Conservation (phyloP, 1,284 basidiomycete species). For the Microbotryum lychnidis-dioicae region DNA sequence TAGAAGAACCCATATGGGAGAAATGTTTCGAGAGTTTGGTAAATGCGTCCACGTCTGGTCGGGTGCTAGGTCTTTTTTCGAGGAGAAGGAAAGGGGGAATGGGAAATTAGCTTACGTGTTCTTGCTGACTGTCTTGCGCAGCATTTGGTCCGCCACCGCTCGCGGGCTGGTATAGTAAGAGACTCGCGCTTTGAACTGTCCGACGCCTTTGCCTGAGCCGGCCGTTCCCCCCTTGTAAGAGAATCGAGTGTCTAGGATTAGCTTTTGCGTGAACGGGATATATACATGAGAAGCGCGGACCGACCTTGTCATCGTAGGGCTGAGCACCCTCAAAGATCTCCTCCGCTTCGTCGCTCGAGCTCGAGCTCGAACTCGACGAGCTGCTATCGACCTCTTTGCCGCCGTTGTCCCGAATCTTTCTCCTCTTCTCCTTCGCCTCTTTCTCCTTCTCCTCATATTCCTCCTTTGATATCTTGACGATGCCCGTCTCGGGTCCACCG, state of each 20-base stretch:
- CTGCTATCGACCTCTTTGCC: slow-evolving; percentile 14
- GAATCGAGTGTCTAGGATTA: neutral
- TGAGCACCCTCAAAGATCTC: slow-evolving; percentile 12
- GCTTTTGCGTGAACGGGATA: neutral
- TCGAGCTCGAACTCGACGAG: slow-evolving; percentile 18
- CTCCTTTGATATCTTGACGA: slow-evolving; percentile 35
- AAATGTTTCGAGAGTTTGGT: slow-evolving; percentile 7
- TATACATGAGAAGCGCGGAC: neutral
- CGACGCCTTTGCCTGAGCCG: slow-evolving; percentile 22
- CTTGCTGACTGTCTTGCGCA: slow-evolving; percentile 54
- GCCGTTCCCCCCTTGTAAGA: slow-evolving; percentile 22
- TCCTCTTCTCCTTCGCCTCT: slow-evolving; percentile 16
- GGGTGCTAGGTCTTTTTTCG: no score
- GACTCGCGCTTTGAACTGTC: slow-evolving; percentile 35
- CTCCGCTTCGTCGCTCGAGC: slow-evolving; percentile 10
- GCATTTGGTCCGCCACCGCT: slow-evolving; percentile 52
- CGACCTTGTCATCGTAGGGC: slow-evolving; percentile 25
- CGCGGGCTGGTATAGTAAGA: slow-evolving; percentile 36
- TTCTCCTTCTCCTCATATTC: slow-evolving; percentile 19
- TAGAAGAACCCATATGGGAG: slow-evolving; percentile 11
- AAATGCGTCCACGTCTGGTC: neutral
- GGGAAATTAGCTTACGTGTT: slow-evolving; percentile 48
- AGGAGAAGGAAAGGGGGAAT: neutral
- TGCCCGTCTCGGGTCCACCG: slow-evolving; percentile 37
- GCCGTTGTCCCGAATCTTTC: slow-evolving; percentile 7